Evolutionary conservation across 2,329 filamentous ascomycete species (phyloP).

Genomic region (Pseudogymnoascus sp.): DNA sequence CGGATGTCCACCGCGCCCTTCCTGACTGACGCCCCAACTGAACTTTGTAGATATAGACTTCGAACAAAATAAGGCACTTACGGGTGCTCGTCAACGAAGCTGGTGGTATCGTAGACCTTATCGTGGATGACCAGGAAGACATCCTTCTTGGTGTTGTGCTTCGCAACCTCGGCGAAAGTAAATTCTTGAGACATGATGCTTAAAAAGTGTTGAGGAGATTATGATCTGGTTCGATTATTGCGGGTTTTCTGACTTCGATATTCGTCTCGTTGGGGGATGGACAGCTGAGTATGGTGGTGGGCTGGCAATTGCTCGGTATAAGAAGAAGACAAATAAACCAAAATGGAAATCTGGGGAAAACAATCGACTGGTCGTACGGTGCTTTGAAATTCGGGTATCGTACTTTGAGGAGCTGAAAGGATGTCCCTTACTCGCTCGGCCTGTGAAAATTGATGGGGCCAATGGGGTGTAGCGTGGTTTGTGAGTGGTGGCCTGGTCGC

Average conservation of each 20-base stretch:
- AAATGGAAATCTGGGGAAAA: slow-evolving; percentile 9
- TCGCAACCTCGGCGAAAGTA: slow-evolving; percentile 74
- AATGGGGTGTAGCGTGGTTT: neutral
- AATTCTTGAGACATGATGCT: slow-evolving; percentile 50
- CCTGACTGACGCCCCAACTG: neutral
- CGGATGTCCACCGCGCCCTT: neutral
- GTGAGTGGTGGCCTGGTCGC: neutral
- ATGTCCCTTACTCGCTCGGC: slow-evolving; percentile 1
- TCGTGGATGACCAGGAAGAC: slow-evolving; percentile 88
- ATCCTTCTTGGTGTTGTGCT: slow-evolving; percentile 91
- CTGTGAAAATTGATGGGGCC: slow-evolving; percentile 9
- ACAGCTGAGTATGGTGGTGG: neutral
- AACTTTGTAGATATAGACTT: neutral
- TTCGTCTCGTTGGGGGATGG: neutral
- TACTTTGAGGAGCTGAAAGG: neutral
- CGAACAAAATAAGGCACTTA: slow-evolving; percentile 37
- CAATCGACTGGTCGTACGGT: slow-evolving; percentile 7
- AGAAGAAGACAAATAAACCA: slow-evolving; percentile 8
- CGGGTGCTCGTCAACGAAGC: slow-evolving; percentile 97
- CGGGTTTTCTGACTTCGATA: neutral
- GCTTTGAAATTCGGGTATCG: slow-evolving; percentile 9
- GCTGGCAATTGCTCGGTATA: neutral
- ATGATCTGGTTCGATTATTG: neutral
- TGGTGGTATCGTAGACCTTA: slow-evolving; percentile 85
- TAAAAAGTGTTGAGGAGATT: slow-evolving; percentile 9